A percentile compares a stretch with the other conserved stretches of the same genome.
Evolutionary conservation across 768 basidiomycete species (phyloP).

Genomic region (Russula virescens): DNA sequence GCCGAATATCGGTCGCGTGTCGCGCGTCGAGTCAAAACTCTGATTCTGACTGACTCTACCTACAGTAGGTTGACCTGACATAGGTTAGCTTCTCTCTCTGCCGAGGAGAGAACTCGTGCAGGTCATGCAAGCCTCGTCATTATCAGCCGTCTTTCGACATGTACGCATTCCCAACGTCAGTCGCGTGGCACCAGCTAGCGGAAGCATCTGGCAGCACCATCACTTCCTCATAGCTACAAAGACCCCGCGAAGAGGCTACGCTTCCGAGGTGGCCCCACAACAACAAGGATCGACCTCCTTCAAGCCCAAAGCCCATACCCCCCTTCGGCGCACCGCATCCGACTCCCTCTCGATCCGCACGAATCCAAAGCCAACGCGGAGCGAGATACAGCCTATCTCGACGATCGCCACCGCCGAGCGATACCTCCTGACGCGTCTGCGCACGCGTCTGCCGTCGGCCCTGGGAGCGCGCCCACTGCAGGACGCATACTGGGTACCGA

Average conservation of each 20-base stretch:
- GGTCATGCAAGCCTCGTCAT: neutral
- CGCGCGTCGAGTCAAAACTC: neutral
- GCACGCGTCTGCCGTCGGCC: constrained; percentile 45
- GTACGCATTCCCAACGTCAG: neutral
- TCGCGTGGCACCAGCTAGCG: neutral
- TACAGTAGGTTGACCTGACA: too few relatives aligned
- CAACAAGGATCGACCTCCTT: neutral
- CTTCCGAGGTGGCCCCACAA: constrained; percentile 1
- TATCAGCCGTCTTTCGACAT: neutral
- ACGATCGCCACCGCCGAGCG: constrained; percentile 85
- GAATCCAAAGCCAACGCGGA: constrained; percentile 80
- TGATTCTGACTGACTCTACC: too few relatives aligned
- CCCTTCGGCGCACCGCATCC: constrained; percentile 75
- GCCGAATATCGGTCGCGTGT: too few relatives aligned
- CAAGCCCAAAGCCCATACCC: constrained; percentile 78
- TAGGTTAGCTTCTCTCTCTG: neutral
- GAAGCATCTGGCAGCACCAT: neutral
- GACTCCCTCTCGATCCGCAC: constrained; percentile 82
- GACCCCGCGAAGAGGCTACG: constrained; percentile 1
- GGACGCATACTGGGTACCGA: constrained; percentile 76
- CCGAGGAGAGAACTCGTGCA: neutral
- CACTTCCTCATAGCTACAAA: neutral
- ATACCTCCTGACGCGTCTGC: constrained; percentile 63
- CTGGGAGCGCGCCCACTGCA: constrained; percentile 50
- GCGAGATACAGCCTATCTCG: constrained; percentile 71